phyloP scores from a whole-genome alignment of 2,329 filamentous ascomycete species.

The Neonectria punicea region DNA sequence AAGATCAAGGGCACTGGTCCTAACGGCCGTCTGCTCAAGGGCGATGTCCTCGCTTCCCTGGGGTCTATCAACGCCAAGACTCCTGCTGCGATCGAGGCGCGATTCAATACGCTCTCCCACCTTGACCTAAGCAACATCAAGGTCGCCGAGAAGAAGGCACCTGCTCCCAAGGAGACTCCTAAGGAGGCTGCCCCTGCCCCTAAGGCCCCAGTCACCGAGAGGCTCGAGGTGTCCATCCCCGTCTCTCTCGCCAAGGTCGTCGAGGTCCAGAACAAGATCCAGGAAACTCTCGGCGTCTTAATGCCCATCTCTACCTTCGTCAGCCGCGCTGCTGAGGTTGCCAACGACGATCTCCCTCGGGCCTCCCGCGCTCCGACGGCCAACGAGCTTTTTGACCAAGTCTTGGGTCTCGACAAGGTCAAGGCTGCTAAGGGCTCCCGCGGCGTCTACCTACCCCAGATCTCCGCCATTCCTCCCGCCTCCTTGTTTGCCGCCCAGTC shows the following conservation, averaged over 20 bases:
- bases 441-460: conserved; percentile 77
- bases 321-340: conserved; percentile 82
- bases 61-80: conserved; percentile 79
- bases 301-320: conserved; percentile 90
- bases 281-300: conserved; percentile 80
- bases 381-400: conserved; percentile 88
- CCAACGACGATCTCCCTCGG: conserved; percentile 86
- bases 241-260: conserved; percentile 83
- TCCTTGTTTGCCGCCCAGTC: conserved; percentile 49
- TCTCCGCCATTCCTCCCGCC: conserved; percentile 66
- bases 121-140: conserved; percentile 97
- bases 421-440: conserved; percentile 62
- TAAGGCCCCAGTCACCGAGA: conserved; percentile 56
- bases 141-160: conserved; percentile 66
- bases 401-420: conserved; percentile 74
- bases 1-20: conserved; percentile 91
- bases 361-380: conserved; percentile 70
- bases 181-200: conserved; percentile 52
- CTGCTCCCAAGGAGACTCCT: conserved; percentile 47
- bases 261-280: conserved; percentile 82
- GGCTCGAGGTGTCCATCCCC: conserved; percentile 74
- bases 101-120: conserved; percentile 80
- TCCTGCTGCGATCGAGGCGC: conserved; percentile 75
- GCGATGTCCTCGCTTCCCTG: conserved; percentile 91
- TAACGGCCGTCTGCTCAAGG: conserved; percentile 89